phyloP scores from a whole-genome alignment of 73 alveolate genomes.

The Effrenium voratum region DNA sequence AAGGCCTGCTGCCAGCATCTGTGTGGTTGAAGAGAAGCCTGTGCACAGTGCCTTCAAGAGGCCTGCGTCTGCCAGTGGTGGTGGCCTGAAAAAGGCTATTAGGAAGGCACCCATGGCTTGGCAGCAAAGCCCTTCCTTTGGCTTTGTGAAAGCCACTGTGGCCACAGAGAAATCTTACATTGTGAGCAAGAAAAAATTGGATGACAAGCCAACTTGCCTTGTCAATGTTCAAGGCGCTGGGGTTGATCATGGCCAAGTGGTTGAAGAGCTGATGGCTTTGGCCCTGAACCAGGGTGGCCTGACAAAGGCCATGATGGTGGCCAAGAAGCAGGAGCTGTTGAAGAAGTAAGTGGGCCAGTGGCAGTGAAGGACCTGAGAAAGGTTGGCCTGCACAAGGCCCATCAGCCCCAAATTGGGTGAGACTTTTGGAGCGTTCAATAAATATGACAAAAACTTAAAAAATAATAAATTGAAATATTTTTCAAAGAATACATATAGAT shows the following conservation, averaged over 20 bases:
- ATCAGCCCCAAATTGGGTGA: too few relatives aligned
- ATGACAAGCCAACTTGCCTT: not conserved
- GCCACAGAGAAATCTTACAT: not conserved
- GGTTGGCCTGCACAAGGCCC: not conserved
- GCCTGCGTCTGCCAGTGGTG: not conserved
- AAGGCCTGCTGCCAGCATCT: too few relatives aligned
- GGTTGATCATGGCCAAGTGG: not conserved
- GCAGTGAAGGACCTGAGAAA: too few relatives aligned
- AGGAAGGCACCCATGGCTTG: not conserved
- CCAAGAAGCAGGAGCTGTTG: not conserved
- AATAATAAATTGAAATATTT: too few relatives aligned
- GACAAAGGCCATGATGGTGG: not conserved
- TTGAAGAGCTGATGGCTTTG: not conserved
- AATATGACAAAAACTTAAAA: too few relatives aligned
- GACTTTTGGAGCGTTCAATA: too few relatives aligned
- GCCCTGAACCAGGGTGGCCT: not conserved
- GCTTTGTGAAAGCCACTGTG: not conserved
- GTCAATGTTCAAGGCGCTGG: not conserved
- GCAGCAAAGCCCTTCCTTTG: not conserved
- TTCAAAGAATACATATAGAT: too few relatives aligned
- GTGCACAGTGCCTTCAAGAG: not conserved
- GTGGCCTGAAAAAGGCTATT: not conserved
- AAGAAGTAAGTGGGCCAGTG: not conserved
- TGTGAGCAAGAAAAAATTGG: not conserved
- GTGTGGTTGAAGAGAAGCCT: too few relatives aligned